Conservation (phyloP, 108 stramenopile genomes). For the Conticribra guillardii region DNA sequence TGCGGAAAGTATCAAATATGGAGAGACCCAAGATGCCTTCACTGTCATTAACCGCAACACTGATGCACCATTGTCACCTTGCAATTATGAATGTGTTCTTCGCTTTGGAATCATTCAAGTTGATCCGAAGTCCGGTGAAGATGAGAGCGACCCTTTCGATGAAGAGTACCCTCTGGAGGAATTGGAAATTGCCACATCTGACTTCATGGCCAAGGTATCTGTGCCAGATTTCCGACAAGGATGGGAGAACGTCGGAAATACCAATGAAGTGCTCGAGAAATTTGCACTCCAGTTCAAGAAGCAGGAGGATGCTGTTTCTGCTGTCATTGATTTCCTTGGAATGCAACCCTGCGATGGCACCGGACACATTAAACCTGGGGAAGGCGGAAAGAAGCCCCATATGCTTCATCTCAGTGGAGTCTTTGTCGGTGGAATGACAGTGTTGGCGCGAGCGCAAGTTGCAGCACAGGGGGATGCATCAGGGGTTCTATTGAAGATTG, state of each 20-base stretch:
- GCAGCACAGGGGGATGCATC: conserved; percentile 48
- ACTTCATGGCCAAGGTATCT: conserved; percentile 85
- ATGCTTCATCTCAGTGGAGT: conserved; percentile 84
- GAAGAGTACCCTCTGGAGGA: conserved; percentile 90
- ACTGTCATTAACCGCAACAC: conserved; percentile 60
- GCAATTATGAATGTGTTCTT: conserved; percentile 67
- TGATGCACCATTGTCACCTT: conserved; percentile 44
- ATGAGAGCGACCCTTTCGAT: conserved; percentile 66
- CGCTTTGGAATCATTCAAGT: conserved; percentile 66
- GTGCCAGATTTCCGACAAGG: conserved; percentile 75
- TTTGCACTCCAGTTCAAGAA: conserved; percentile 83
- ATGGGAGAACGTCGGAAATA: conserved; percentile 80
- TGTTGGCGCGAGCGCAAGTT: conserved; percentile 81
- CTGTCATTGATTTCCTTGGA: conserved; percentile 81
- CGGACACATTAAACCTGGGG: conserved; percentile 56
- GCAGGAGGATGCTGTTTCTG: conserved; percentile 74
- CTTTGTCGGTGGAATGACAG: conserved; percentile 72
- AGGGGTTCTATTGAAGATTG: conserved; percentile 81
- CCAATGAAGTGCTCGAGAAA: conserved; percentile 83
- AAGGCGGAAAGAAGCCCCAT: conserved; percentile 73
- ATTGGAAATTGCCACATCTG: conserved; percentile 71
- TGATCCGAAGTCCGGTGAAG: conserved; percentile 76
- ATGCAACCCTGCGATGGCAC: conserved; percentile 91
- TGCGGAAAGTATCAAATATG: conserved; percentile 60
- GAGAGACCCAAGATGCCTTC: conserved; percentile 71